Base-by-base conservation (phyloP, 1,284 basidiomycete species). In the Ceraceosorus guamensis region DNA sequence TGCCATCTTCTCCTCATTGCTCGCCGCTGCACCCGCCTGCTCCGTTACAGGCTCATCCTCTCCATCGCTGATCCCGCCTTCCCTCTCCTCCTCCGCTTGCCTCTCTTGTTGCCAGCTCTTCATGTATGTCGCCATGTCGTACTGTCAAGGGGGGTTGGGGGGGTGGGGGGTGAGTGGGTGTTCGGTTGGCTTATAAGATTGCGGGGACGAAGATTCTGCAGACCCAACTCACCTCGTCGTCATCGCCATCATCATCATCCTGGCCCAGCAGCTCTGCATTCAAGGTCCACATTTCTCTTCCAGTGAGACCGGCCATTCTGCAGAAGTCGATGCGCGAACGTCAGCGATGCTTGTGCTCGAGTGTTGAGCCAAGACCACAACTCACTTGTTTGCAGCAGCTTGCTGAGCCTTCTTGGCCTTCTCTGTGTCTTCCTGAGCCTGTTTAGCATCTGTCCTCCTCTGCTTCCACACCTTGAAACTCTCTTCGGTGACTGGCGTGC, bases 401-500 rank as follows among this genome's bases (percentile, higher is more conserved):
- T 91, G 87, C 3, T 83, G 76, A 52, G 87, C 86, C 80, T 98
- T 98, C 48, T 91, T 83, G 79, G 89, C 92, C 73, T 83, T 83
- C 55, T 85, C 24, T 84, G 81, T 79, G 91, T 98, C 85, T 91
- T 92, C 80, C 88, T 85, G 84, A 88, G 82, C 59, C 88, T 80
- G 51, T 60, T 87, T 95, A 81, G 73, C 73, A 53, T 74, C 72
- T 60, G 67, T 57, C 2, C 73, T 52, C 48, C 73, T 63, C 60
- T 86, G 87, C 80, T 98, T 98, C 95, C 93, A 99, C 52, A 83
- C 81, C 0, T 89, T 87, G 73, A 99, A 99, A 0, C 86, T 80
- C 76, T 98, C 95, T 5, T 83, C 84, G 0, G 92, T 98, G n/a
- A 97, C 91, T 0, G 93, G 95, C 6, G 95, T 98, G 50, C 97